Conservation (phyloP, 768 basidiomycete species). For the Mycena kentingensis region DNA sequence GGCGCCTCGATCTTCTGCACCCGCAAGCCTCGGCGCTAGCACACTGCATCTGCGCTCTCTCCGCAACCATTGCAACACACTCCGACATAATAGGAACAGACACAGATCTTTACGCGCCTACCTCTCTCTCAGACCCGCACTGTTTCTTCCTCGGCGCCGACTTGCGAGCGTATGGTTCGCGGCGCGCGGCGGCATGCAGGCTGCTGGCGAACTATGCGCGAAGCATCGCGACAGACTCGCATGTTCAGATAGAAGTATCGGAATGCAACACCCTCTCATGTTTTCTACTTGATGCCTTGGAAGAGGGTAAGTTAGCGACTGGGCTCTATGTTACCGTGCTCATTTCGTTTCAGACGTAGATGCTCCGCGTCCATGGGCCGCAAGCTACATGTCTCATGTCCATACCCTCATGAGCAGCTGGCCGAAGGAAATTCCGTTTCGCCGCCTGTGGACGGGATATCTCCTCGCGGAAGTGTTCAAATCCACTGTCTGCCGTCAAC, state of each 20-base stretch:
- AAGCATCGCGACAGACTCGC: background rate
- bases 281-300: background rate
- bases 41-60: slow-evolving; percentile 12
- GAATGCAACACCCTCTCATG: slow-evolving; percentile 1
- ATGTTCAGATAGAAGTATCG: background rate
- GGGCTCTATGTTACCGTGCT: background rate
- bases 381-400: slow-evolving; percentile 4
- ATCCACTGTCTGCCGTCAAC: background rate
- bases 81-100: slow-evolving; percentile 7
- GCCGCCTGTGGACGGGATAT: background rate
- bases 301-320: background rate
- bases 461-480: background rate
- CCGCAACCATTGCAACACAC: slow-evolving; percentile 7
- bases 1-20: slow-evolving; percentile 8
- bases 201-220: background rate
- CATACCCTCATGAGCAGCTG: background rate
- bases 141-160: background rate
- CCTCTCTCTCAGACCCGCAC: background rate
- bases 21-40: slow-evolving; percentile 12
- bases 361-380: slow-evolving; percentile 1
- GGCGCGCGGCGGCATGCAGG: background rate
- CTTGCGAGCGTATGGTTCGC: background rate
- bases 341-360: background rate
- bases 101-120: background rate
- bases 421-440: background rate